Conservation (phyloP, 805 yeast genomes). For the Komagataella populi region DNA sequence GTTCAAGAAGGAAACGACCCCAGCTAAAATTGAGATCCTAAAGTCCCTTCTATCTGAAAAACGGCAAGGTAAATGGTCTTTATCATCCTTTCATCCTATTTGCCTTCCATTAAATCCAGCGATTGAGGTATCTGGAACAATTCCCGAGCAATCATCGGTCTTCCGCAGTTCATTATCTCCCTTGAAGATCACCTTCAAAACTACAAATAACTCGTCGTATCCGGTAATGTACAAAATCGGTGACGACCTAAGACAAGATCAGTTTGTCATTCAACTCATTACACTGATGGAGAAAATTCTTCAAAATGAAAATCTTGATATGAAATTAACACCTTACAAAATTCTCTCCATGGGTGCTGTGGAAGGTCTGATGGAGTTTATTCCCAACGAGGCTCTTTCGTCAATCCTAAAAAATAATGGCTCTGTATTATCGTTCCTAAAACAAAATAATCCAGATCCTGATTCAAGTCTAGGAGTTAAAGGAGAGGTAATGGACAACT, state of each 20-base stretch:
- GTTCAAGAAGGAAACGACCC: constrained; percentile 57
- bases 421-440: constrained; percentile 54
- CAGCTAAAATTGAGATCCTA: constrained; percentile 58
- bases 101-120: constrained; percentile 79
- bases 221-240: constrained; percentile 91
- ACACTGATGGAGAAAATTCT: constrained; percentile 81
- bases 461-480: constrained; percentile 32
- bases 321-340: constrained; percentile 77
- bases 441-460: constrained; percentile 48
- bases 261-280: constrained; percentile 87
- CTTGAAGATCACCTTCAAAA: constrained; percentile 64
- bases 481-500: constrained; percentile 76
- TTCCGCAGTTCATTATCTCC: constrained; percentile 91
- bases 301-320: constrained; percentile 80
- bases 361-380: constrained; percentile 88
- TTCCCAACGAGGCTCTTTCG: constrained; percentile 87
- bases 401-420: constrained; percentile 67
- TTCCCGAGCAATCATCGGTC: constrained; percentile 70
- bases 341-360: constrained; percentile 82
- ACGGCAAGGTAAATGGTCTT: constrained; percentile 18
- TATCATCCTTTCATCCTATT: constrained; percentile 34
- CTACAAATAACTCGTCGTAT: constrained; percentile 29
- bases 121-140: constrained; percentile 55
- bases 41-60: constrained; percentile 41
- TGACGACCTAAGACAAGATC: constrained; percentile 93